phyloP scores from a whole-genome alignment of 495 filamentous ascomycete species.

The Pyrenopolyporus hunteri region DNA sequence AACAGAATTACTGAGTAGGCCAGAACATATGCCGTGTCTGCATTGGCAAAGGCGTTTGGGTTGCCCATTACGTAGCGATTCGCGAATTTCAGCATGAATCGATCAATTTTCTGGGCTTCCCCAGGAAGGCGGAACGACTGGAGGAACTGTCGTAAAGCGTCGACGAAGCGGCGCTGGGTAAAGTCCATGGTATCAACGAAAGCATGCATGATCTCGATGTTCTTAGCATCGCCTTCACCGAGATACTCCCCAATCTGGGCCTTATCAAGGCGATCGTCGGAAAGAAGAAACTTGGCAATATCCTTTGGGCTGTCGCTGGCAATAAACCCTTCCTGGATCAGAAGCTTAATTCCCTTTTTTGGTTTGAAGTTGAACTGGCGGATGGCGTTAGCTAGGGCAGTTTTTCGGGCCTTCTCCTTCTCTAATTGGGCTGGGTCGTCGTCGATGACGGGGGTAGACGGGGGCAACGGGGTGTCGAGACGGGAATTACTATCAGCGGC shows the following conservation, averaged over 20 bases:
- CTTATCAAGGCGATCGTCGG: slow-evolving; percentile 81
- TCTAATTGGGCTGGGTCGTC: slow-evolving; percentile 93
- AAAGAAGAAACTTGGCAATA: slow-evolving; percentile 82
- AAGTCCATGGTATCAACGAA: slow-evolving; percentile 98
- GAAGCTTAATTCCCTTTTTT: slow-evolving; percentile 85
- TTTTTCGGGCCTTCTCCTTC: slow-evolving; percentile 92
- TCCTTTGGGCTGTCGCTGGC: slow-evolving; percentile 74
- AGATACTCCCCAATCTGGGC: slow-evolving; percentile 92
- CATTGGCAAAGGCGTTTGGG: slow-evolving; percentile 96
- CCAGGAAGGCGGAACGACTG: slow-evolving; percentile 95
- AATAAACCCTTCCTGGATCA: slow-evolving; percentile 87
- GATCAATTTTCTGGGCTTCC: slow-evolving; percentile 98
- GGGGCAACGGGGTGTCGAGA: slow-evolving; percentile 67
- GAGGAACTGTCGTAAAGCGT: slow-evolving; percentile 86
- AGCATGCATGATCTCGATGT: slow-evolving; percentile 97
- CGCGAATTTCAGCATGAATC: slow-evolving; percentile 99
- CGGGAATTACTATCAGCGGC: slow-evolving; percentile 54
- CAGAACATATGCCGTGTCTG: slow-evolving; percentile 95
- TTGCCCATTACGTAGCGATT: slow-evolving; percentile 94
- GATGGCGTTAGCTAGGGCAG: slow-evolving; percentile 84
- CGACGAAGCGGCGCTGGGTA: slow-evolving; percentile 88
- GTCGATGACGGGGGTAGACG: slow-evolving; percentile 76
- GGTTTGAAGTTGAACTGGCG: slow-evolving; percentile 98
- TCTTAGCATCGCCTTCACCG: slow-evolving; percentile 88
- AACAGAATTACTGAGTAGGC: slow-evolving; percentile 96